These are phyloP conservation scores for Gymnopus androsaceus DNA, from an alignment of 1,284 basidiomycete species.

Conservation along the genomic window DNA sequence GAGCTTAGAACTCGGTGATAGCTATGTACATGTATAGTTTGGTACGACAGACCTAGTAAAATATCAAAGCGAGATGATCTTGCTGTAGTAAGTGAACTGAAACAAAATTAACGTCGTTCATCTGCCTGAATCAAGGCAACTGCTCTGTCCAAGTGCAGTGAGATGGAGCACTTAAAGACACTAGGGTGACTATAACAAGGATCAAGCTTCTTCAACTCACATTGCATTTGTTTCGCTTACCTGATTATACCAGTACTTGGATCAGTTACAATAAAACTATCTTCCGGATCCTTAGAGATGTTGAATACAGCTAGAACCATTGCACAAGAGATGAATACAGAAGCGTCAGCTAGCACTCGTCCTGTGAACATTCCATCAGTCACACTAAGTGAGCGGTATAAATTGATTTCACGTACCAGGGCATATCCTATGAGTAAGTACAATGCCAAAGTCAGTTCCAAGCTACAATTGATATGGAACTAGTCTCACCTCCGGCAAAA, in stretches of 20 bases:
- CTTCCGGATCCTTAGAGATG: constrained; percentile 28
- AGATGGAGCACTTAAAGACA: constrained; percentile 19
- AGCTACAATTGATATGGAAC: too few species aligned
- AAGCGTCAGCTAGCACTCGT: constrained; percentile 32
- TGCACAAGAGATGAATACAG: constrained; percentile 32
- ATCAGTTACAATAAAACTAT: constrained; percentile 20
- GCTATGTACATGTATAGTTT: too few species aligned
- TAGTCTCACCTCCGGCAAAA: constrained; percentile 30
- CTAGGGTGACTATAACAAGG: constrained; percentile 17
- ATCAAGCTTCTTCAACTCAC: neutral
- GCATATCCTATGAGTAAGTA: constrained; percentile 22
- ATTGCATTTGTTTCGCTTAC: neutral
- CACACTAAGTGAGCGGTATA: neutral
- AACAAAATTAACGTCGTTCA: constrained; percentile 12
- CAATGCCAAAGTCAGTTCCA: neutral
- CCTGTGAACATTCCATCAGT: constrained; percentile 4
- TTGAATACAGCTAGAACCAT: constrained; percentile 34
- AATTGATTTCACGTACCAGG: constrained; percentile 20
- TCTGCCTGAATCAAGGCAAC: constrained; percentile 15
- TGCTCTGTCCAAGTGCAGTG: constrained; percentile 17
- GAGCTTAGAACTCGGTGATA: too few species aligned
- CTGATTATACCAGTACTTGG: constrained; percentile 21
- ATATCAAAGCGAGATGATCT: too few species aligned
- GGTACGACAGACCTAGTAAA: too few species aligned
- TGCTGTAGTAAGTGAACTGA: neutral